Base-by-base conservation (phyloP, 2,329 filamentous ascomycete genomes). In the Fusarium liriodendri region DNA sequence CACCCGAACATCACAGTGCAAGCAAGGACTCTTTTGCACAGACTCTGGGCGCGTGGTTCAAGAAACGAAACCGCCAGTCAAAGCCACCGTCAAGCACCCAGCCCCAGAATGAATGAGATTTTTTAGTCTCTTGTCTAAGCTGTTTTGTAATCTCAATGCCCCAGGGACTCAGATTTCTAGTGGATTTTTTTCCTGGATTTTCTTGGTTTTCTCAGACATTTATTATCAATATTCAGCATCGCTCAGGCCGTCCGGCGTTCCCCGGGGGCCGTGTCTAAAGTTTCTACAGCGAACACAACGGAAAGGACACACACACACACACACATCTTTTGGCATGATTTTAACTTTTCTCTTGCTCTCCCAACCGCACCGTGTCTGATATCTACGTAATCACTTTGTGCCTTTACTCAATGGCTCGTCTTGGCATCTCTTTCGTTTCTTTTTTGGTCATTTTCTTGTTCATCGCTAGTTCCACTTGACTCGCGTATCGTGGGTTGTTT, bases 201-300 rank as follows among this genome's bases (percentile, higher is more conserved):
- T 52, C 47, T 52, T 25, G 27, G 27, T 29, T 50, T 50, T 52
- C 47, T 52, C 47, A 52, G 47, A 52, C 47, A 52, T 52, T 52
- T 52, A 52, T 52, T 52, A 52, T 29, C 47, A 52, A 52, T 52
- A 52, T 62, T 33, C 35, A 29, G 14, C n/a, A 29, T 33, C 4
- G 13, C 42, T 66, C 14, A 64, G n/a, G 42, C 61, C 32, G 20
- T 29, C 67, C 71, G 71, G 71, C 57, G 20, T 60, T 25, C 61
- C 47, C 71, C 71, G 68, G 62, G 20, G 32, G 42, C 37, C 20
- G 50, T 57, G 40, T 37, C 9, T 33, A n/a, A 10, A 33, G 60
- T 38, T 54, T 54, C 45, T 62, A n/a, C 40, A 62, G 29, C 29
- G 29, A 32, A 32, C 29, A 32, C 29, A 32, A 25, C 29, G 32